Percentiles rank a stretch among this genome's conserved stretches.
Evolutionary conservation across 495 filamentous ascomycete species (phyloP).

Genomic region (Niebla homalea): DNA sequence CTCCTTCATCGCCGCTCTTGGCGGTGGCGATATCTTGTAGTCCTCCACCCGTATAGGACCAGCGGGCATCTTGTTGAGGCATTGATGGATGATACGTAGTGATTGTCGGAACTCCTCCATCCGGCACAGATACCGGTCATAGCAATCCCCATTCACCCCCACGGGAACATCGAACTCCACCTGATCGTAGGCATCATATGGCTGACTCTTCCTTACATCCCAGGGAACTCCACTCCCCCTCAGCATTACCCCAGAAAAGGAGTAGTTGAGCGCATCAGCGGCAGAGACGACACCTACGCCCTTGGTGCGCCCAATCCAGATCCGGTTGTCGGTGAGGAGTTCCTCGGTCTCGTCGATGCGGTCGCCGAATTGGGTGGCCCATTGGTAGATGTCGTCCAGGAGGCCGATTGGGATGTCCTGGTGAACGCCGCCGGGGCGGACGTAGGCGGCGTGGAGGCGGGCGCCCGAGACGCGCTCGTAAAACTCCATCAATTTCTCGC

Average conservation of each 20-base stretch:
- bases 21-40: conserved; percentile 97
- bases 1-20: conserved; percentile 98
- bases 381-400: conserved; percentile 98
- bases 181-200: conserved; percentile 94
- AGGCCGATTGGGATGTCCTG: conserved; percentile 92
- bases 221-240: conserved; percentile 93
- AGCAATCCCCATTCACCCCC: conserved; percentile 94
- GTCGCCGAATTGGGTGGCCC: conserved; percentile 98
- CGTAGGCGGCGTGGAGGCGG: conserved; percentile 95
- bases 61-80: conserved; percentile 95
- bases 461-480: conserved; percentile 98
- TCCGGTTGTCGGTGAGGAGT: conserved; percentile 96
- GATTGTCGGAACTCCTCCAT: conserved; percentile 99
- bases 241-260: conserved; percentile 95
- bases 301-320: conserved; percentile 89
- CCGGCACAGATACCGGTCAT: conserved; percentile 95
- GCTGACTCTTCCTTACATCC: conserved; percentile 90
- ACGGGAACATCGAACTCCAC: conserved; percentile 98
- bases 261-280: conserved; percentile 85
- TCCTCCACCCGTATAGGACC: conserved; percentile 92
- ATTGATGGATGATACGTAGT: conserved; percentile 96
- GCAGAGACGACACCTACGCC: conserved; percentile 86
- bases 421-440: conserved; percentile 91
- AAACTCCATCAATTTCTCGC: conserved; percentile 99
- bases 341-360: conserved; percentile 99